These are phyloP conservation scores for Limonium bicolor DNA, from an alignment of 148 eudicot species.

Conservation along the genomic window DNA sequence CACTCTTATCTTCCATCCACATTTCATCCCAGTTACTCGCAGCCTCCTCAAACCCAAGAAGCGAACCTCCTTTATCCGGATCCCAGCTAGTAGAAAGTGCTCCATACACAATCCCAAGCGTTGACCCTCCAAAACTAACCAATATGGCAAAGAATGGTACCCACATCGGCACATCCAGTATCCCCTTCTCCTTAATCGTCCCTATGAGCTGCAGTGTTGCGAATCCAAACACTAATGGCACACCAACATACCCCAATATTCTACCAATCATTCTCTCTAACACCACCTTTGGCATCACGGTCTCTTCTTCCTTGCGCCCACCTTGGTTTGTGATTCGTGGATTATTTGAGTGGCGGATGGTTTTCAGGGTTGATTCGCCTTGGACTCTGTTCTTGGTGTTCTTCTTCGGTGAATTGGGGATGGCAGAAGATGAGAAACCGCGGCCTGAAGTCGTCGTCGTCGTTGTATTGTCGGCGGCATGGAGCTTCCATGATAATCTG, in stretches of 20 bases:
- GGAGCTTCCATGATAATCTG: no score
- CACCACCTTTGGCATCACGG: no score
- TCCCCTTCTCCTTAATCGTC: slow-evolving; percentile 26
- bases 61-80: slow-evolving; percentile 36
- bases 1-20: slow-evolving; percentile 79
- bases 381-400: no score
- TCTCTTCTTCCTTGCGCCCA: no score
- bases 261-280: slow-evolving; percentile 55
- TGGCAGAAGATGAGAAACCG: no score
- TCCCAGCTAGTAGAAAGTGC: slow-evolving; percentile 79
- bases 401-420: no score
- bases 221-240: slow-evolving; percentile 38
- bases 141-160: slow-evolving; percentile 50
- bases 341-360: no score
- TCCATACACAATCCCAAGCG: slow-evolving; percentile 69
- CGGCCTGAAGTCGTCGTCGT: no score
- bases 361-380: no score
- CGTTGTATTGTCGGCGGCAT: no score
- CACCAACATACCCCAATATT: slow-evolving; percentile 43
- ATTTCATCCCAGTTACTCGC: slow-evolving; percentile 63
- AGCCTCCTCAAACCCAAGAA: slow-evolving; percentile 65
- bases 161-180: slow-evolving; percentile 64
- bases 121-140: slow-evolving; percentile 57
- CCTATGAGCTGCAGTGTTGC: slow-evolving; percentile 24
- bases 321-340: no score